These are phyloP conservation scores for Ophiostoma himal-ulmi DNA, from an alignment of 2,329 filamentous ascomycete species.

Conservation along the genomic window DNA sequence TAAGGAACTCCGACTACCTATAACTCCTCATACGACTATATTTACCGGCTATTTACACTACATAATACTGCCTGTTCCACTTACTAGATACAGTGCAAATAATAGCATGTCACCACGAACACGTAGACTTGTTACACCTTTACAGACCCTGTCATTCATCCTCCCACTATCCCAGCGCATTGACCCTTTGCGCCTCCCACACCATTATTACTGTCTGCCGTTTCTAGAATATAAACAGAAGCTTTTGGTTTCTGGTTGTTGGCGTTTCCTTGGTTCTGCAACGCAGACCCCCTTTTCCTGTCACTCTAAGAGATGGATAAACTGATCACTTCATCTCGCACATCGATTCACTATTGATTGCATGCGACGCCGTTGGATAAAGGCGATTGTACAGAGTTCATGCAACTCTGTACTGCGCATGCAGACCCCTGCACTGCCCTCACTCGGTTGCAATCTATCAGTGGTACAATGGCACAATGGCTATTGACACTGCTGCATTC, in stretches of 20 bases:
- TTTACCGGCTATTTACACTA: not conserved
- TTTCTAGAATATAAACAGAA: constrained; percentile 11
- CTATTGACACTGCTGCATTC: not conserved
- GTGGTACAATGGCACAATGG: not conserved
- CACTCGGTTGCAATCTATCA: too few species aligned
- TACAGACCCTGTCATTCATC: not conserved
- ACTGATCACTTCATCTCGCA: not conserved
- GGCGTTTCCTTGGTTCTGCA: not conserved
- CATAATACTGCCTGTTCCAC: not conserved
- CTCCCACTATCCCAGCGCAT: not conserved
- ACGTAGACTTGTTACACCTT: not conserved
- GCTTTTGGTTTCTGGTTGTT: not conserved
- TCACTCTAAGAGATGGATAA: not conserved
- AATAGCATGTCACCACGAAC: not conserved
- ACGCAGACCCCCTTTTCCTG: not conserved
- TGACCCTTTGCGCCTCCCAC: not conserved
- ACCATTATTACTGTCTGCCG: not conserved
- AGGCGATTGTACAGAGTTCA: not conserved
- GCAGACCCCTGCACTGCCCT: not conserved
- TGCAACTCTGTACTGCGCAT: not conserved
- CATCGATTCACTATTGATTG: not conserved
- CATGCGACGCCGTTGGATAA: not conserved
- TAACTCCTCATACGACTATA: not conserved
- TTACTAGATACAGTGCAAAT: not conserved
- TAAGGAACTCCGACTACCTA: not conserved